Evolutionary conservation across 1,284 basidiomycete species (phyloP), one percentile per base, ranked within the genome.

Genomic region (Calocybe gambosa): DNA sequence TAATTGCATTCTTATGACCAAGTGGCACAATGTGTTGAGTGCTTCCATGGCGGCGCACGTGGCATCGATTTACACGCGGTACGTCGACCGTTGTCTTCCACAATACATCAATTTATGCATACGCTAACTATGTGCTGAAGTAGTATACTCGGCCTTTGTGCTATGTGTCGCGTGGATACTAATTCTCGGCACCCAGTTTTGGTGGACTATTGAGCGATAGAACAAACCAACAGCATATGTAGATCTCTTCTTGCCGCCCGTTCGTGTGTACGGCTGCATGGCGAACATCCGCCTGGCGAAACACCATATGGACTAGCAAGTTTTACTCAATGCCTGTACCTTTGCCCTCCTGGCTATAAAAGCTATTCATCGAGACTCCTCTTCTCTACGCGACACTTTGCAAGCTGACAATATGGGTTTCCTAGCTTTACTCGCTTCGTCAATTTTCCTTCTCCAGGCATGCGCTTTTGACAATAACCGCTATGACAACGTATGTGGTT

Each of bases 401-500:
- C 19, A 16, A 36, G 10, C 35, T 29, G 50, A 28, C 35, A 62
- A 46, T 26, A 60, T 61, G 53, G 55, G 54, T 45, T 54, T 51
- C 39, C 46, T 46, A 43, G 46, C 51, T 46, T 42, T 53, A 40
- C 42, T 47, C 43, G 50, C 50, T 46, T 46, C 49, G n/a, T 41
- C 47, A 33, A 9, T 49, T 35, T 45, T 49, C 36, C 39, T 55
- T 33, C 46, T 61, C 34, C 42, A 53, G 31, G 57, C 58, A 29
- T 46, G 51, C 41, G 75, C 71, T 16, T 81, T 77, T 57, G 74
- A 78, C 59, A 73, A 71, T 55, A 69, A 67, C 50, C 69, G 78
- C 39, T 78, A 70, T 58, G 81, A 85, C 60, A 85, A 83, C 55
- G 82, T 82, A 56, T 41, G 69, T 65, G 18, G 10, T 28, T 34